These are phyloP conservation scores for Recurvomyces mirabilis DNA, from an alignment of 495 filamentous ascomycete genomes.

Conservation along the genomic window DNA sequence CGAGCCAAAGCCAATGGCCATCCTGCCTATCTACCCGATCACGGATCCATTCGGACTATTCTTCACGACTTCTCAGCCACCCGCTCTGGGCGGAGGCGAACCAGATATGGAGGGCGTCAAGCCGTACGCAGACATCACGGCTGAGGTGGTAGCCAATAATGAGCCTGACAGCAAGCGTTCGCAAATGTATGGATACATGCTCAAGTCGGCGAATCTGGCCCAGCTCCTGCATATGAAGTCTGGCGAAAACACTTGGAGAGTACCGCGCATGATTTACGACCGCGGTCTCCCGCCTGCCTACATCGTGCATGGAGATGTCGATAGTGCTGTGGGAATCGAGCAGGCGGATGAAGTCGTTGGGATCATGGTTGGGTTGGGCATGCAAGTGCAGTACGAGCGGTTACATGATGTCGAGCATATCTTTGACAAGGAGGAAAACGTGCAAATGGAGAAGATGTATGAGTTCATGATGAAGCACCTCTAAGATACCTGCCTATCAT, in stretches of 20 bases:
- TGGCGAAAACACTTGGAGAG: slow-evolving; percentile 7
- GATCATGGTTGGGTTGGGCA: slow-evolving; percentile 7
- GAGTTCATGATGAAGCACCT: slow-evolving; percentile 15
- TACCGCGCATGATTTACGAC: slow-evolving; percentile 9
- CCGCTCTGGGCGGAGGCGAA: background rate
- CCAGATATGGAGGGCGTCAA: background rate
- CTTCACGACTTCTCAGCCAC: slow-evolving; percentile 14
- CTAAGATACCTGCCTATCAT: no score
- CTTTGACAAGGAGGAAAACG: slow-evolving; percentile 11
- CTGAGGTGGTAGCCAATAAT: slow-evolving; percentile 7
- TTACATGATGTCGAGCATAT: slow-evolving; percentile 12
- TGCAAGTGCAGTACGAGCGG: slow-evolving; percentile 11
- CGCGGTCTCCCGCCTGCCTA: slow-evolving; percentile 13
- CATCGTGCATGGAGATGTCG: slow-evolving; percentile 11
- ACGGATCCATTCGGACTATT: slow-evolving; percentile 13
- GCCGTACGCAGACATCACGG: slow-evolving; percentile 5
- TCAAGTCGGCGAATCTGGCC: slow-evolving; percentile 6
- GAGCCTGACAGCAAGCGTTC: background rate
- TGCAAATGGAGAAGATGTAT: slow-evolving; percentile 11
- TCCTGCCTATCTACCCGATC: slow-evolving; percentile 19
- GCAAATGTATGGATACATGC: slow-evolving; percentile 9
- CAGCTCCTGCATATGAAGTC: slow-evolving; percentile 1
- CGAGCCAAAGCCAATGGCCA: slow-evolving; percentile 15
- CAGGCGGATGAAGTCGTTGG: slow-evolving; percentile 19
- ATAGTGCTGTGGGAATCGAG: slow-evolving; percentile 14